phyloP scores from a whole-genome alignment of 208 protist genomes.

The Acanthamoeba lenticulata region DNA sequence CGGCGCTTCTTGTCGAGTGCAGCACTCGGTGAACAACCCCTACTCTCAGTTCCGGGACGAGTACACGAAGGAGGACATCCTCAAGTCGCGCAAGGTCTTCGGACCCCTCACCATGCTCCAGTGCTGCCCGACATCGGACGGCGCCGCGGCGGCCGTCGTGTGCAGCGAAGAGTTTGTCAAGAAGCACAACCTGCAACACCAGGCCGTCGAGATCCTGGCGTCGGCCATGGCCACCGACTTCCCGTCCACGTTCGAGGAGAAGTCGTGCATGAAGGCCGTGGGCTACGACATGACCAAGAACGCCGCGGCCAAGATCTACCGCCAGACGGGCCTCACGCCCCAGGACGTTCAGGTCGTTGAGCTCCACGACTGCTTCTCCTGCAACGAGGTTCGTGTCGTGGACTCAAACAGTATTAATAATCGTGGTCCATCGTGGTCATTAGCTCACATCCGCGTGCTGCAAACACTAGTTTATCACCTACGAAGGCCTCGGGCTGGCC shows the following conservation, averaged over 20 bases:
- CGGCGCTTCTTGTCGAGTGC: not conserved
- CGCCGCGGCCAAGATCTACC: conserved; percentile 57
- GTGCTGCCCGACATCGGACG: conserved; percentile 80
- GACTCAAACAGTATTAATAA: not conserved
- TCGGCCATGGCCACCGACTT: conserved; percentile 73
- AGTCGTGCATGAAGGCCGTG: conserved; percentile 70
- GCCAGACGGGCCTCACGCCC: conserved; percentile 46
- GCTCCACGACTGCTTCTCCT: conserved; percentile 81
- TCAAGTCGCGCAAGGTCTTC: conserved; percentile 47
- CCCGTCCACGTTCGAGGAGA: conserved; percentile 53
- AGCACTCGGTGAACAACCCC: conserved; percentile 76
- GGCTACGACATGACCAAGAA: conserved; percentile 73
- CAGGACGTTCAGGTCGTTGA: conserved; percentile 79
- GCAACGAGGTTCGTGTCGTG: conserved; percentile 77
- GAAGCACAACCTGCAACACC: conserved; percentile 70
- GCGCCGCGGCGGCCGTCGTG: conserved; percentile 72
- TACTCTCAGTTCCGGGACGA: conserved; percentile 80
- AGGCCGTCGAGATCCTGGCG: conserved; percentile 73
- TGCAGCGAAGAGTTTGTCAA: conserved; percentile 76
- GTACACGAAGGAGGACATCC: conserved; percentile 73
- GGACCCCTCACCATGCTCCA: conserved; percentile 70
- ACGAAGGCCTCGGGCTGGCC: conserved; percentile 76
- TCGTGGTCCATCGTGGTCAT: not conserved
- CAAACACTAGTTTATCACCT: conserved; percentile 39
- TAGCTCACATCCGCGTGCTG: not conserved